These are phyloP conservation scores for Botryotinia narcissicola DNA, from an alignment of 2,329 filamentous ascomycete species.

Conservation along the genomic window DNA sequence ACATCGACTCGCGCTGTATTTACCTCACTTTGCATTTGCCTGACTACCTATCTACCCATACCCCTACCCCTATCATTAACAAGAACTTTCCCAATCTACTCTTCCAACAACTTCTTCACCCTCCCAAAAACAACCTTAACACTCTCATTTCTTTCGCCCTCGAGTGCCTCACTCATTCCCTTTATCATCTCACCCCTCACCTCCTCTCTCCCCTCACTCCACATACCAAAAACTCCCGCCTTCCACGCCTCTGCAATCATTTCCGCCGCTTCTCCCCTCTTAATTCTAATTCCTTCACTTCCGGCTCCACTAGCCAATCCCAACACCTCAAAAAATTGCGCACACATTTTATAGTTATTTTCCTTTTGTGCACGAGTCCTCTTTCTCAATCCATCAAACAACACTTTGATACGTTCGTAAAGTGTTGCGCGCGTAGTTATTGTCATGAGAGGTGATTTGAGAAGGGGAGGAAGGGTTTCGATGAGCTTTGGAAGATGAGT, in stretches of 20 bases:
- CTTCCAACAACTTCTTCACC: conserved; percentile 29
- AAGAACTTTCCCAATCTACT: neutral
- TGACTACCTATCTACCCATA: neutral
- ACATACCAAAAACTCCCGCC: conserved; percentile 35
- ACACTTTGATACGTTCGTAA: conserved; percentile 35
- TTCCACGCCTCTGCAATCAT: conserved; percentile 32
- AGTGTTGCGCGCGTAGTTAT: conserved; percentile 34
- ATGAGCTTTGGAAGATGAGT: conserved; percentile 34
- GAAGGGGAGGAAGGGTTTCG: conserved; percentile 28
- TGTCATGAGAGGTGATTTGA: conserved; percentile 34
- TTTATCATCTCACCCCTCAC: conserved; percentile 30
- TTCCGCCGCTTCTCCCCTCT: conserved; percentile 38
- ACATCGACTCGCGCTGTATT: neutral
- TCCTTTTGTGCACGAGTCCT: conserved; percentile 26
- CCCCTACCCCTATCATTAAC: neutral
- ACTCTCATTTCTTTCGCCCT: conserved; percentile 34
- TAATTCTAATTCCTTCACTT: conserved; percentile 36
- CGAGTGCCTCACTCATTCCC: conserved; percentile 28
- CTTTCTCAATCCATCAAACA: conserved; percentile 36
- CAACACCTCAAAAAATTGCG: conserved; percentile 32
- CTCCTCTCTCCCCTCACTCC: conserved; percentile 28
- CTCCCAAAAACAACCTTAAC: conserved; percentile 33
- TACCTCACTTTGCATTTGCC: neutral
- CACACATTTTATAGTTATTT: conserved; percentile 28
- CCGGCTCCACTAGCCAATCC: conserved; percentile 37